phyloP scores from a whole-genome alignment of 176 grass and related monocot genomes.

The Avena atlantica region DNA sequence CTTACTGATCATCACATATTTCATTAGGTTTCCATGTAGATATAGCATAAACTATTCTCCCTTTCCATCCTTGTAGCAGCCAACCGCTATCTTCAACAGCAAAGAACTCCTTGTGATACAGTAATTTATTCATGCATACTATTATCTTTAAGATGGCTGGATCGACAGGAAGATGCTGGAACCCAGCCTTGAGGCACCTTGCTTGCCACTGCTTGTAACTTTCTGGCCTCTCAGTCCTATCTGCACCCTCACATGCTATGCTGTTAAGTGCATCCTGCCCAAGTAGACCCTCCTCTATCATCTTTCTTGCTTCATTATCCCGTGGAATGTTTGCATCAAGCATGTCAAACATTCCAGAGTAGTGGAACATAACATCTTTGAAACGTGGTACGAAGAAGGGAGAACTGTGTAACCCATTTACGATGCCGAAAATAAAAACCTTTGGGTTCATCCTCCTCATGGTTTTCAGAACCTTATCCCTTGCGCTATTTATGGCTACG shows the following conservation, averaged over 20 bases:
- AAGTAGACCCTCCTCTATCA: slow-evolving; percentile 42
- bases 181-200: slow-evolving; percentile 52
- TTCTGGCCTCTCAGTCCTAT: slow-evolving; percentile 60
- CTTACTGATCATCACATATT: slow-evolving; percentile 16
- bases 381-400: slow-evolving; percentile 55
- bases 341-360: slow-evolving; percentile 66
- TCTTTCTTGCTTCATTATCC: slow-evolving; percentile 41
- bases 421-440: slow-evolving; percentile 59
- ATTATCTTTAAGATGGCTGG: slow-evolving; percentile 43
- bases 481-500: slow-evolving; percentile 43
- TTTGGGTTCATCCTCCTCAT: slow-evolving; percentile 66
- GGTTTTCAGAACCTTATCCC: slow-evolving; percentile 58
- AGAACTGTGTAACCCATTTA: slow-evolving; percentile 55
- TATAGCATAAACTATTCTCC: slow-evolving; percentile 43
- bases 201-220: slow-evolving; percentile 60
- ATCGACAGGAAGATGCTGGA: slow-evolving; percentile 52
- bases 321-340: slow-evolving; percentile 53
- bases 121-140: not conserved
- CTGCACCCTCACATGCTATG: slow-evolving; percentile 59
- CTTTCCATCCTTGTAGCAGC: slow-evolving; percentile 66
- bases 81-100: slow-evolving; percentile 49
- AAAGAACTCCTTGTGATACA: slow-evolving; percentile 60
- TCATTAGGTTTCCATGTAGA: slow-evolving; percentile 53
- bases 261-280: slow-evolving; percentile 35
- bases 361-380: slow-evolving; percentile 54